A percentile compares a stretch with the other conserved stretches of the same genome.
These are phyloP conservation scores for Bombardia bombarda DNA, from an alignment of 495 filamentous ascomycete species.

Conservation along the genomic window DNA sequence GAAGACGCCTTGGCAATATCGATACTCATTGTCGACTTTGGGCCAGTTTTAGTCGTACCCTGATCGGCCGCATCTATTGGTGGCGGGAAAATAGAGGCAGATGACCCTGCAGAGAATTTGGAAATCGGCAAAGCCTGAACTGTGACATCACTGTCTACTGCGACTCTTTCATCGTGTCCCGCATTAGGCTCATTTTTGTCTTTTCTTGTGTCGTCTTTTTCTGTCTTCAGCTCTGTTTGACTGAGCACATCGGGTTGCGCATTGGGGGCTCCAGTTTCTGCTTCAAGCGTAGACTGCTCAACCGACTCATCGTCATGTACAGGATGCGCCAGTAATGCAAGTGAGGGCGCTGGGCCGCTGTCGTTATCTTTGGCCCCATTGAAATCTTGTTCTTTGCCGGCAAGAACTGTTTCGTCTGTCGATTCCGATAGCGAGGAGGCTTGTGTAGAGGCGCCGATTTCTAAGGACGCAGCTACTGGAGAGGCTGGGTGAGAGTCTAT, in stretches of 20 bases:
- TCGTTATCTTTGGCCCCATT: background rate
- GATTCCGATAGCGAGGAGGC: slow-evolving; percentile 49
- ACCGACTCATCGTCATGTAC: background rate
- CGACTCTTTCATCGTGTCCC: background rate
- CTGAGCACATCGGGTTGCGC: background rate
- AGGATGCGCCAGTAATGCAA: background rate
- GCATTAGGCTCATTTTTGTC: background rate
- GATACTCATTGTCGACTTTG: too few species aligned
- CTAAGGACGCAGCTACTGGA: slow-evolving; percentile 36
- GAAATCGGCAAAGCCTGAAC: slow-evolving; percentile 13
- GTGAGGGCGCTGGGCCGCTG: background rate
- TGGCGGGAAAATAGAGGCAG: too few species aligned
- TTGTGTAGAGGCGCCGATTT: slow-evolving; percentile 43
- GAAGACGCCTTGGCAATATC: too few species aligned
- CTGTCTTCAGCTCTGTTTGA: background rate
- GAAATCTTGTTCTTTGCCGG: slow-evolving; percentile 10
- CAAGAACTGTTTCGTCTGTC: slow-evolving; percentile 43
- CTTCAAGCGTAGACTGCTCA: background rate
- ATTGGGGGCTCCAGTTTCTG: background rate
- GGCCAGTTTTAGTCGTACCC: too few species aligned
- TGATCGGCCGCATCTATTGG: too few species aligned
- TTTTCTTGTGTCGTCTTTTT: background rate
- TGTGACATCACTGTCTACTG: background rate
- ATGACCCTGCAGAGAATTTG: slow-evolving; percentile 20
- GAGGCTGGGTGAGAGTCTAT: slow-evolving; percentile 45